These are phyloP conservation scores for Xylaria sp. DNA, from an alignment of 2,329 filamentous ascomycete genomes.

Conservation along the genomic window DNA sequence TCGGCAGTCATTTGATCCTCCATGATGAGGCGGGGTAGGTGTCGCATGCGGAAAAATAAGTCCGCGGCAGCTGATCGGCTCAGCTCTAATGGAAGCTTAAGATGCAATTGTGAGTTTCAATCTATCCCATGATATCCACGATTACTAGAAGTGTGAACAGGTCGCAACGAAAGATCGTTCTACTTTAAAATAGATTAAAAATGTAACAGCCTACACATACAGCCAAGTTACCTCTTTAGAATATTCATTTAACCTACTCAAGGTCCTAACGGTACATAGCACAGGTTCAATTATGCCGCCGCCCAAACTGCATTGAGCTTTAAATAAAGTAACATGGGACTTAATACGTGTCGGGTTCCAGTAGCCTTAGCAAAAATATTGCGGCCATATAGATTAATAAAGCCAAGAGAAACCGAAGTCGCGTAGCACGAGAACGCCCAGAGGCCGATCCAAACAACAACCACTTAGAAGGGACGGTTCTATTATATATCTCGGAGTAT, in stretches of 20 bases:
- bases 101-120: not conserved
- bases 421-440: not conserved
- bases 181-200: no score
- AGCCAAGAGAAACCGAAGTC: not conserved
- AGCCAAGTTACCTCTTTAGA: no score
- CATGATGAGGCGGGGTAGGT: constrained; percentile 1
- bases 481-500: not conserved
- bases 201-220: no score
- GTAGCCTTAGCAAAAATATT: not conserved
- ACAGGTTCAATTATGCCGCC: no score
- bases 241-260: no score
- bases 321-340: no score
- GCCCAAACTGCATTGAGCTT: no score
- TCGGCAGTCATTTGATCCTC: not conserved
- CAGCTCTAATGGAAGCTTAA: not conserved
- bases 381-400: not conserved
- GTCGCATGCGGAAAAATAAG: not conserved
- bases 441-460: not conserved
- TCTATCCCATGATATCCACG: not conserved
- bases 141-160: no score
- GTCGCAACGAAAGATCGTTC: no score
- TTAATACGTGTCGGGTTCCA: not conserved
- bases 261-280: no score
- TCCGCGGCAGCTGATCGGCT: not conserved
- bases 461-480: not conserved